Conservation (phyloP, 2,329 filamentous ascomycete genomes). For the Penicillium sp. region DNA sequence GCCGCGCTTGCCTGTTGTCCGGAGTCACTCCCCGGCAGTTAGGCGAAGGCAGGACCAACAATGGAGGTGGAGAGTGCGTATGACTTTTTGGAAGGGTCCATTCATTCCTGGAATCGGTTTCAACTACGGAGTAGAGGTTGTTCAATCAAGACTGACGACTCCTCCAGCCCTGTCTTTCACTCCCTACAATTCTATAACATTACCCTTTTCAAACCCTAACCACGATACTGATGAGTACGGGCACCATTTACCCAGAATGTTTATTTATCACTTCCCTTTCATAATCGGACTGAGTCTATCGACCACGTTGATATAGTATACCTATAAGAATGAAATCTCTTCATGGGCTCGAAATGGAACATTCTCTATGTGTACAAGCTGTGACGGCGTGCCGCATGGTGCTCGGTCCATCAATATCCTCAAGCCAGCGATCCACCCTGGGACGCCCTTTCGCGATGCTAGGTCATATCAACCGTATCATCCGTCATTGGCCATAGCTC, state of each 20-base stretch:
- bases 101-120: not conserved
- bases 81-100: not conserved
- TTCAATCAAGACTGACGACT: too few relatives aligned
- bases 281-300: too few relatives aligned
- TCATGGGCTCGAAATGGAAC: not conserved
- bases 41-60: too few relatives aligned
- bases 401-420: conserved; percentile 55
- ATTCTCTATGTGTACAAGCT: conserved; percentile 46
- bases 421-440: conserved; percentile 54
- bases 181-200: too few relatives aligned
- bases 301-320: too few relatives aligned
- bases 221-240: too few relatives aligned
- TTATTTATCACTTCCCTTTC: too few relatives aligned
- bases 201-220: too few relatives aligned
- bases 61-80: not conserved
- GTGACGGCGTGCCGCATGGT: conserved; percentile 56
- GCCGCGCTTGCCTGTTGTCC: not conserved
- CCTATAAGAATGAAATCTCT: not conserved
- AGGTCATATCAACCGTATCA: conserved; percentile 29
- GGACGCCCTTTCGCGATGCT: conserved; percentile 33
- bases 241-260: too few relatives aligned
- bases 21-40: not conserved
- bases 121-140: too few relatives aligned
- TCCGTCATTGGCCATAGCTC: conserved; percentile 53
- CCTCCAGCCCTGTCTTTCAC: too few relatives aligned